These are phyloP conservation scores for Panicum virgatum DNA, from an alignment of 202 grass and related monocot genomes.

Conservation along the genomic window DNA sequence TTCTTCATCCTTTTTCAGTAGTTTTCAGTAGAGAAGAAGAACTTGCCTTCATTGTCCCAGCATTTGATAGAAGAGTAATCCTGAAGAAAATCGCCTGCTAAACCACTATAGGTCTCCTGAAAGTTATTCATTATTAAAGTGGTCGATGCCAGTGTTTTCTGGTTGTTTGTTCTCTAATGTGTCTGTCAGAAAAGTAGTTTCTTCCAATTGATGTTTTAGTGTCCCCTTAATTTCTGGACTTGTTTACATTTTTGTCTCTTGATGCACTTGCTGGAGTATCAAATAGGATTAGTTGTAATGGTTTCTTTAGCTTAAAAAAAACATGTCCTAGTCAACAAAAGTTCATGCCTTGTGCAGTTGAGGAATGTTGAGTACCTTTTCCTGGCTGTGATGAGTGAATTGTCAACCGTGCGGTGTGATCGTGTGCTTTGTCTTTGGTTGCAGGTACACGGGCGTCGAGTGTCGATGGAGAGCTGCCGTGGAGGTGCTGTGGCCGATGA, in stretches of 20 bases:
- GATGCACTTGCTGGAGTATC: neutral
- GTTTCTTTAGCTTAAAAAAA: neutral
- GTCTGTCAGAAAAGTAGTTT: neutral
- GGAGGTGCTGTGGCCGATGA: no score
- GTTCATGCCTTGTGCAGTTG: neutral
- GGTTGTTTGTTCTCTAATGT: neutral
- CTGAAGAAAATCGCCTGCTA: neutral
- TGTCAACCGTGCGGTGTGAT: no score
- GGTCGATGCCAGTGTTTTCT: conserved; percentile 4
- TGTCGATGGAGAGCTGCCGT: no score
- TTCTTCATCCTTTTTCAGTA: neutral
- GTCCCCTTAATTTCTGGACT: neutral
- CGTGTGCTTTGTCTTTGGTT: no score
- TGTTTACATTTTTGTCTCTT: neutral
- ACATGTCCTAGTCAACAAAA: neutral
- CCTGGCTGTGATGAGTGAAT: no score
- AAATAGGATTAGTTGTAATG: neutral
- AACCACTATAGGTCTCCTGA: neutral
- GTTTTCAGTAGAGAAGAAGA: conserved; percentile 9
- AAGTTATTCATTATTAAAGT: conserved; percentile 14
- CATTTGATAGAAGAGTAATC: conserved; percentile 15
- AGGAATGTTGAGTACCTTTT: no score
- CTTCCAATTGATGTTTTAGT: neutral
- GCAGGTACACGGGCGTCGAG: no score
- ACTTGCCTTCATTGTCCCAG: neutral